These are phyloP conservation scores for Prunus yedoensis DNA, from an alignment of 331 rosid species.

Conservation along the genomic window DNA sequence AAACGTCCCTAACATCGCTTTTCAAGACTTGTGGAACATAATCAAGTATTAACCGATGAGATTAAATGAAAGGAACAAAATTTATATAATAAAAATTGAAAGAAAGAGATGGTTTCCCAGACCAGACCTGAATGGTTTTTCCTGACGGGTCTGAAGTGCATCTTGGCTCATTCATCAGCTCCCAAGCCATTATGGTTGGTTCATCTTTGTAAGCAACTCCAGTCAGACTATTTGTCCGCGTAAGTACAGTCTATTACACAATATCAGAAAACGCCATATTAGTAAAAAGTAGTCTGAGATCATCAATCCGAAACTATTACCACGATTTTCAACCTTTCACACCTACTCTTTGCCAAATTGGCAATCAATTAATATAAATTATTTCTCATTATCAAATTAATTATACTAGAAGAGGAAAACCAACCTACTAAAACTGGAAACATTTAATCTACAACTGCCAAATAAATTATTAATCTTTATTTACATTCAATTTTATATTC, in stretches of 20 bases:
- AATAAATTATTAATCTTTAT: neutral
- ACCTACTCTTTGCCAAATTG: neutral
- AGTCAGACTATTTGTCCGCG: constrained; percentile 63
- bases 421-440: neutral
- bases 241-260: constrained; percentile 58
- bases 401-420: neutral
- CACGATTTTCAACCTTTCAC: too few relatives aligned
- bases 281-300: too few relatives aligned
- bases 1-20: neutral
- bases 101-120: neutral
- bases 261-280: neutral
- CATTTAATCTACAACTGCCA: neutral
- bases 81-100: neutral
- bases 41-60: neutral
- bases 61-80: neutral
- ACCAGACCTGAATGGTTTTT: constrained; percentile 65
- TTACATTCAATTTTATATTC: neutral
- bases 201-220: constrained; percentile 85
- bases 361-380: neutral
- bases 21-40: neutral
- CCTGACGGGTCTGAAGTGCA: constrained; percentile 77
- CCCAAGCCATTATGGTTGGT: constrained; percentile 97
- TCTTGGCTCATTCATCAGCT: constrained; percentile 85
- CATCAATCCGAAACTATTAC: too few relatives aligned
- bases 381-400: neutral